Evolutionary conservation across 1,284 basidiomycete genomes (phyloP), one percentile per base, ranked within the genome.

Genomic region (Cutaneotrichosporon spelunceum): DNA sequence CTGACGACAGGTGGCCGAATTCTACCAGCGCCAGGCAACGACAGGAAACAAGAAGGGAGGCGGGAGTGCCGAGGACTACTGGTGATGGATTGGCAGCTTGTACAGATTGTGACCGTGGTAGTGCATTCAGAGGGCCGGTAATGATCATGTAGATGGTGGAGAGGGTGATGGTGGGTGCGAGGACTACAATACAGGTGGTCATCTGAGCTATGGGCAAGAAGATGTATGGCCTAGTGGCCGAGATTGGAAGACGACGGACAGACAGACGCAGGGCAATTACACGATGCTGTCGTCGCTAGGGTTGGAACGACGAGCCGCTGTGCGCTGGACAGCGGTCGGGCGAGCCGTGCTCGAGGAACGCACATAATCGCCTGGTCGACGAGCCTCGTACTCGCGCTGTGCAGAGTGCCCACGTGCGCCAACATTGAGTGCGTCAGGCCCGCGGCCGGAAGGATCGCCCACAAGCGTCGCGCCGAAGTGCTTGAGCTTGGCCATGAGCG

Each of bases 1-100:
- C 39, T 56, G 56, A 33, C 56, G 16, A 9, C 72, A 95, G 90
- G 89, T 99, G 68, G 90, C 93, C 56, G 92, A 95, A 70, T 96
- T 98, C 87, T 99, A 98, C 78, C 86, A 90, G 73, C 83, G 87
- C 47, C 95, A 99, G 78, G 88, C 86, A 16, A 85, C 93, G 36
- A 88, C 91, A 9, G 80, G 84, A 44, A 82, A 85, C 49, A 87
- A 88, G 78, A 89, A 87, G 78, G 72, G 75, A 53, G 74, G 70
- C 16, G 86, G 85, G 1, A 84, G 77, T 2, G 84, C 79, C 21
- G 91, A 90, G 55, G 91, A 85, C 49, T 97, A 95, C 79, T 98
- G 94, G 75, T 78, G 63, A 57, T 34, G 3, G 33, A 34, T n/a
- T n/a, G n/a, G n/a, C n/a, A n/a, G n/a, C 9, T 34, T 10, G 24